Conservation (phyloP, 768 basidiomycete genomes). For the Brasilioporus rufonigricans region DNA sequence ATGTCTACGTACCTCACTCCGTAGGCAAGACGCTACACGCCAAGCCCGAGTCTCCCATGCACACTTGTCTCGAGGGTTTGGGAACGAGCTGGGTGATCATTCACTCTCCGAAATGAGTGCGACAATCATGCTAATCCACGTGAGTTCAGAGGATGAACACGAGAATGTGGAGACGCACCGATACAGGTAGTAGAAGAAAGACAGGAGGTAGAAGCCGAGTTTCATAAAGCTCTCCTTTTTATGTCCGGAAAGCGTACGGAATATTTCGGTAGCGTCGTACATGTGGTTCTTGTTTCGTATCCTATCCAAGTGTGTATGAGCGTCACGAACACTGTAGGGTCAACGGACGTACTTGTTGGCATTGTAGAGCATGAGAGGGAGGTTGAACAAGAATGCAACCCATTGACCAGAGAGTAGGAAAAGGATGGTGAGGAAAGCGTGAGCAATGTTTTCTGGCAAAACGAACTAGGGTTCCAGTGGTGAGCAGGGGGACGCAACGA, state of each 20-base stretch:
- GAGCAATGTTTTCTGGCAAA: slow-evolving; percentile 92
- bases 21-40: slow-evolving; percentile 2
- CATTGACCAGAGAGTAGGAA: slow-evolving; percentile 98
- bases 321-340: background rate
- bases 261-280: slow-evolving; percentile 99
- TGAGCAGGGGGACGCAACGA: background rate
- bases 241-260: slow-evolving; percentile 88
- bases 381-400: slow-evolving; percentile 88
- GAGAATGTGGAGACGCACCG: slow-evolving; percentile 48
- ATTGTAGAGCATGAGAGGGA: slow-evolving; percentile 85
- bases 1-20: slow-evolving; percentile 16
- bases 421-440: slow-evolving; percentile 84
- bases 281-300: slow-evolving; percentile 93
- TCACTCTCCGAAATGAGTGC: slow-evolving; percentile 82
- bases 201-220: slow-evolving; percentile 89
- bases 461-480: slow-evolving; percentile 68
- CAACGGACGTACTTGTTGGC: slow-evolving; percentile 79
- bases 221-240: slow-evolving; percentile 97
- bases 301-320: slow-evolving; percentile 39
- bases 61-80: too few species aligned
- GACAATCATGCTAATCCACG: slow-evolving; percentile 70
- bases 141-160: background rate
- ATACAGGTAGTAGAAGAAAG: slow-evolving; percentile 91
- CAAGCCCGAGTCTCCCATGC: slow-evolving; percentile 3
- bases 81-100: slow-evolving; percentile 26